Percentiles rank a stretch among this genome's conserved stretches.
Conservation (phyloP, 2,329 filamentous ascomycete genomes). For the Hyphodiscus sp. region DNA sequence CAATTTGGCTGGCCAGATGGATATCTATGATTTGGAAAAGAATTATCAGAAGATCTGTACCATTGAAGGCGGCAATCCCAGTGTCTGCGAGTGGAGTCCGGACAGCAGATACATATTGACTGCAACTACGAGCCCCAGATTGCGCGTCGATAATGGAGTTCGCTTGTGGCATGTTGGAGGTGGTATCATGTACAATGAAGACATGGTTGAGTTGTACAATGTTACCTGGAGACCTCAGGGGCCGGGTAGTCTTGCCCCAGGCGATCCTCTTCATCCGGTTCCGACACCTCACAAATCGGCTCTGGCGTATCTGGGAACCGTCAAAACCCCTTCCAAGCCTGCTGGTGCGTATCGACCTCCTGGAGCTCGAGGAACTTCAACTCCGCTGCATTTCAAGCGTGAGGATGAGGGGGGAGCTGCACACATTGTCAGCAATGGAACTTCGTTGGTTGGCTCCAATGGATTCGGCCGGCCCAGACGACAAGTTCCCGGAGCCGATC, state of each 20-base stretch:
- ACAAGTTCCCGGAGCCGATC: constrained; percentile 81
- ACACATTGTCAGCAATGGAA: constrained; percentile 72
- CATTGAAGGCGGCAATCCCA: constrained; percentile 92
- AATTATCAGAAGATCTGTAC: constrained; percentile 89
- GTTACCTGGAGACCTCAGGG: constrained; percentile 80
- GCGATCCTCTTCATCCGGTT: constrained; percentile 66
- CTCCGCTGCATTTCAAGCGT: constrained; percentile 91
- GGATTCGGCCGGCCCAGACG: constrained; percentile 73
- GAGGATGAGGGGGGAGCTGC: constrained; percentile 94
- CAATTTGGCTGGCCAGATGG: constrained; percentile 94
- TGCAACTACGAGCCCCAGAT: constrained; percentile 90
- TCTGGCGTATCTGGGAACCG: constrained; percentile 70
- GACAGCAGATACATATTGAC: constrained; percentile 95
- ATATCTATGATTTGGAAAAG: constrained; percentile 93
- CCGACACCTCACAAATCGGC: constrained; percentile 80
- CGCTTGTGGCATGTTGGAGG: constrained; percentile 92
- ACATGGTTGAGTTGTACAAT: constrained; percentile 90
- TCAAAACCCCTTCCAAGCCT: constrained; percentile 93
- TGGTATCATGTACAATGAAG: constrained; percentile 87
- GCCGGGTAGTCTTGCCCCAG: constrained; percentile 49
- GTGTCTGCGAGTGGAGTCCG: constrained; percentile 94
- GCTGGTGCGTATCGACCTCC: constrained; percentile 95
- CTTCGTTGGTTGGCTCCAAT: constrained; percentile 57
- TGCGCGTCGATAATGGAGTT: constrained; percentile 94
- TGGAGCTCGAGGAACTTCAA: constrained; percentile 80